phyloP scores from a whole-genome alignment of 2,329 filamentous ascomycete genomes.

The Bertia moriformis region DNA sequence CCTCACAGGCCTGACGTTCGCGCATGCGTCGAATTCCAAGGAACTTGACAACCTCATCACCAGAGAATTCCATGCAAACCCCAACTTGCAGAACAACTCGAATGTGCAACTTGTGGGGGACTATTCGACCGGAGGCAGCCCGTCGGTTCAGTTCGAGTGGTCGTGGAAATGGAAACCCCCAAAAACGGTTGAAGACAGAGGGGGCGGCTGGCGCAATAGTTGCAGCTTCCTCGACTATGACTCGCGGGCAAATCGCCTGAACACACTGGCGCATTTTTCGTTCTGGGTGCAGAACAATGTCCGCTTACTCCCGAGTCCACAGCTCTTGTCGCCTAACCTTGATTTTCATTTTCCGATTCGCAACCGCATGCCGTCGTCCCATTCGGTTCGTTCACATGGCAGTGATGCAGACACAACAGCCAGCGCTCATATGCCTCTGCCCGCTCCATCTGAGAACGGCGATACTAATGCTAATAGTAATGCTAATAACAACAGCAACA shows the following conservation, averaged over 20 bases:
- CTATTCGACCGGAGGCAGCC: constrained; percentile 68
- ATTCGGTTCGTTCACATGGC: constrained; percentile 14
- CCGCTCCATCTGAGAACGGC: background rate
- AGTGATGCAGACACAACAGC: background rate
- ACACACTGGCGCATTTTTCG: constrained; percentile 80
- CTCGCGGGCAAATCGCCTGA: constrained; percentile 73
- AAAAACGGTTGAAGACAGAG: constrained; percentile 64
- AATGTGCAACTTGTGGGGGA: constrained; percentile 94
- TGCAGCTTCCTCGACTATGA: constrained; percentile 98
- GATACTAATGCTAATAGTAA: constrained; percentile 60
- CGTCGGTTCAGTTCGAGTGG: constrained; percentile 83
- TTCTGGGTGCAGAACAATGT: constrained; percentile 79
- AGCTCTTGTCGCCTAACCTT: constrained; percentile 7
- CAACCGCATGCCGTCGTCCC: constrained; percentile 19
- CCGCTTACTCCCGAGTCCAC: constrained; percentile 8
- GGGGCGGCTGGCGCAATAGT: constrained; percentile 86
- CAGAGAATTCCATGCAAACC: constrained; percentile 88
- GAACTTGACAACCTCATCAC: constrained; percentile 91
- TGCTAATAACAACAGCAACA: constrained; percentile 42
- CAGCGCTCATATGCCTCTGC: background rate
- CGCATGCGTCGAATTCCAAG: constrained; percentile 70
- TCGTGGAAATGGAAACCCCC: constrained; percentile 95
- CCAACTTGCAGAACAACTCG: constrained; percentile 90
- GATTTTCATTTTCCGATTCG: background rate
- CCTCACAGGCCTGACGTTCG: constrained; percentile 81